Conservation (phyloP, 164 flowering plant genomes). For the Stephania japonica region DNA sequence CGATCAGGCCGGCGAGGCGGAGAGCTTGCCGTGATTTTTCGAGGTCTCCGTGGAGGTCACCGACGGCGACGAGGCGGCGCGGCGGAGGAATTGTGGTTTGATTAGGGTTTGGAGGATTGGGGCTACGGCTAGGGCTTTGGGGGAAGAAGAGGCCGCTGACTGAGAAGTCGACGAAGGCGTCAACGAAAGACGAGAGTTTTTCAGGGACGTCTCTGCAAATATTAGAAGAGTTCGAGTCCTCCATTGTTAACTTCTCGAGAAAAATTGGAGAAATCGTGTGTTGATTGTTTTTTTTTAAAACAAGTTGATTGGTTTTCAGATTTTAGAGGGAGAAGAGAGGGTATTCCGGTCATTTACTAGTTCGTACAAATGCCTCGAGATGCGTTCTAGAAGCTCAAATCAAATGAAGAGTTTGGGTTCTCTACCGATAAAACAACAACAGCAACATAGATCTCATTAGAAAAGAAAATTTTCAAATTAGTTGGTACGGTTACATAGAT, state of each 20-base stretch:
- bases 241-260: neutral
- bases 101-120: slow-evolving; percentile 13
- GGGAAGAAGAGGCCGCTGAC: slow-evolving; percentile 48
- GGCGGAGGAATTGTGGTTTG: slow-evolving; percentile 53
- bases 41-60: slow-evolving; percentile 93
- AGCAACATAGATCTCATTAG: too few species aligned
- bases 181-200: slow-evolving; percentile 53
- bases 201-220: slow-evolving; percentile 36
- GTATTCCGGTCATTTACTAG: neutral
- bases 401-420: too few species aligned
- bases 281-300: neutral
- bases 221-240: neutral
- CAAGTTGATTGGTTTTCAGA: too few species aligned
- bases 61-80: slow-evolving; percentile 73
- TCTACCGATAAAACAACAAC: too few species aligned
- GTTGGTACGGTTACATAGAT: too few species aligned
- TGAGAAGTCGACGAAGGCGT: slow-evolving; percentile 64
- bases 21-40: slow-evolving; percentile 59
- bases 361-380: neutral
- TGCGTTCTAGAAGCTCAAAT: too few species aligned
- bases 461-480: too few species aligned
- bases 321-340: slow-evolving; percentile 1
- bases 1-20: slow-evolving; percentile 57
- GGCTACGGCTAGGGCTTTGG: slow-evolving; percentile 5
- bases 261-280: neutral